Conservation (phyloP, 768 basidiomycete genomes). For the Crassisporium funariophilum region DNA sequence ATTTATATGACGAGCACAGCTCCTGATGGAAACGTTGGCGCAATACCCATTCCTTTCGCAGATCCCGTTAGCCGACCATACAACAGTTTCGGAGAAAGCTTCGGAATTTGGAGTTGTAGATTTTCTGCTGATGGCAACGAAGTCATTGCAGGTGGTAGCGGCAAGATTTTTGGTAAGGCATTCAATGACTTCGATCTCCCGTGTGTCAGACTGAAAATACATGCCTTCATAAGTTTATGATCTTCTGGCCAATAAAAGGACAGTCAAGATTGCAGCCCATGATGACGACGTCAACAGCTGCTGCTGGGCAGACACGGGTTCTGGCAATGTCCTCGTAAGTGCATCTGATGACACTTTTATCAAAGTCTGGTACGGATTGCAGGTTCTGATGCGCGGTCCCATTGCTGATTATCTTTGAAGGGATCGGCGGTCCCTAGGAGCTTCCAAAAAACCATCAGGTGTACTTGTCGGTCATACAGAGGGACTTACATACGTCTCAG, state of each 20-base stretch:
- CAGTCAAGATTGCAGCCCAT: constrained; percentile 88
- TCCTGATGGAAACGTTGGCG: constrained; percentile 58
- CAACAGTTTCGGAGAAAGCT: constrained; percentile 49
- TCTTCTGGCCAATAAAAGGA: constrained; percentile 73
- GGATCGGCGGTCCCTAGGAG: constrained; percentile 58
- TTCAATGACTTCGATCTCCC: constrained; percentile 2
- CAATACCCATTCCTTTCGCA: constrained; percentile 63
- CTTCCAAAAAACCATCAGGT: constrained; percentile 79
- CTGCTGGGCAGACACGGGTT: constrained; percentile 92
- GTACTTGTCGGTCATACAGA: constrained; percentile 95
- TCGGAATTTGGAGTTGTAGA: constrained; percentile 90
- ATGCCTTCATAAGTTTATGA: constrained; percentile 73
- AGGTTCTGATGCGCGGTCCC: constrained; percentile 51
- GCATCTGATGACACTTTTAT: constrained; percentile 94
- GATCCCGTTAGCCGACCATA: constrained; percentile 44
- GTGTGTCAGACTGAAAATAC: constrained; percentile 3
- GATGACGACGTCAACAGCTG: constrained; percentile 91
- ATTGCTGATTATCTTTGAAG: constrained; percentile 30
- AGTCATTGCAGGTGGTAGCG: constrained; percentile 89
- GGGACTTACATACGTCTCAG: constrained; percentile 91
- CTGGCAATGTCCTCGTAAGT: constrained; percentile 92
- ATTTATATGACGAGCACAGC: constrained; percentile 73
- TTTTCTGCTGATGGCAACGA: constrained; percentile 98
- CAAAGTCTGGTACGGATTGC: constrained; percentile 88
- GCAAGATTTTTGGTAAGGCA: constrained; percentile 66